Evolutionary conservation across 805 yeast species (phyloP).

Genomic region (Zygosaccharomyces kombuchaensis): DNA sequence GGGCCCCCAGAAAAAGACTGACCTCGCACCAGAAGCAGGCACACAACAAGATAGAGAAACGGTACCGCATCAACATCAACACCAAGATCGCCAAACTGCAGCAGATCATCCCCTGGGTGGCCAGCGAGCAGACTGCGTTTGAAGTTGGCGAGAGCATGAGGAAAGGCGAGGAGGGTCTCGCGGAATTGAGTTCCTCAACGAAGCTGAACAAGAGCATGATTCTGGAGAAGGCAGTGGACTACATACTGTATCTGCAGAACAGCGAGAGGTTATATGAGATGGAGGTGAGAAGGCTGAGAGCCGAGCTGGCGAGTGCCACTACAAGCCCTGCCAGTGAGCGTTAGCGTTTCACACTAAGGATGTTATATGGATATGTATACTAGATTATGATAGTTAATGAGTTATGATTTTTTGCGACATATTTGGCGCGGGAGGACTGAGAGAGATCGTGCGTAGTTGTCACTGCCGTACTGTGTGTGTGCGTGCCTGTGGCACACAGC

Average conservation of each 20-base stretch:
- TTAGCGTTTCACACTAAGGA: too few relatives aligned
- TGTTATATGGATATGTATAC: background rate
- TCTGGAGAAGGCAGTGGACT: constrained; percentile 63
- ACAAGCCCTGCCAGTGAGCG: background rate
- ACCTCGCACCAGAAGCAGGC: constrained; percentile 62
- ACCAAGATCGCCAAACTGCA: constrained; percentile 66
- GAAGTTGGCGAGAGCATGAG: constrained; percentile 36
- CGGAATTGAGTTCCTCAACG: constrained; percentile 25
- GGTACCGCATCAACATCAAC: constrained; percentile 67
- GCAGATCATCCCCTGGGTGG: constrained; percentile 63
- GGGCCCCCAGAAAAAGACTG: constrained; percentile 52
- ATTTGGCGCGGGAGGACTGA: too few relatives aligned
- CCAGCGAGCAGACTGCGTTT: constrained; percentile 58
- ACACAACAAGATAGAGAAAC: constrained; percentile 68
- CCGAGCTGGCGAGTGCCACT: constrained; percentile 25
- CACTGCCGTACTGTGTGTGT: background rate
- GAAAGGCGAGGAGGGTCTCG: constrained; percentile 5
- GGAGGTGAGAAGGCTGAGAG: constrained; percentile 33
- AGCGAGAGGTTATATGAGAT: constrained; percentile 39
- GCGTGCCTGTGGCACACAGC: background rate
- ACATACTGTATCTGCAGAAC: constrained; percentile 50
- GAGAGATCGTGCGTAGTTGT: too few relatives aligned
- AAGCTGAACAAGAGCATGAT: constrained; percentile 63
- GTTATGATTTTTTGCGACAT: background rate
- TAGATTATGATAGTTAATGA: background rate